phyloP scores from a whole-genome alignment of 768 basidiomycete genomes.

The Kondoa subrosea region DNA sequence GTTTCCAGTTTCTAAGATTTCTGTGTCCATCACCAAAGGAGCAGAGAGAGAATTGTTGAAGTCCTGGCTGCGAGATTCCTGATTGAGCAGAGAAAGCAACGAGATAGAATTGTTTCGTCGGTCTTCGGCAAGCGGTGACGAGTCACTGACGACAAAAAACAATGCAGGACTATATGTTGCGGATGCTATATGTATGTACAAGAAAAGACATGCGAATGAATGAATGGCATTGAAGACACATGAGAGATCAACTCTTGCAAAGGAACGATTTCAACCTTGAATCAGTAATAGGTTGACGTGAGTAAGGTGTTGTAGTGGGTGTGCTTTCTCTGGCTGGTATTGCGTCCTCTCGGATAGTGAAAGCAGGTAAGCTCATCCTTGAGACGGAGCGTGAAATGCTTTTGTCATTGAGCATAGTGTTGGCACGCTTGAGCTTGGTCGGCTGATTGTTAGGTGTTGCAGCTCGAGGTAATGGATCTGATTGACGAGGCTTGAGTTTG shows the following conservation, averaged over 20 bases:
- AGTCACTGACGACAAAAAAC: no score
- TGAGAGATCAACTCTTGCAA: neutral
- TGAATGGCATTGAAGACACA: neutral
- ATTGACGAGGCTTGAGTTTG: neutral
- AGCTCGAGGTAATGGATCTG: neutral
- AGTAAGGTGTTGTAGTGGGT: neutral
- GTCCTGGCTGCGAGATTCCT: no score
- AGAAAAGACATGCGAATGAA: neutral
- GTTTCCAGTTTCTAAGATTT: no score
- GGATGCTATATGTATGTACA: no score
- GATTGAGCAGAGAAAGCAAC: no score
- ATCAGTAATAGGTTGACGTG: neutral
- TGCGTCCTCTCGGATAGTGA: neutral
- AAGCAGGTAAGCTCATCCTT: neutral
- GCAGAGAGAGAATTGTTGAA: no score
- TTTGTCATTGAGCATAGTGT: neutral
- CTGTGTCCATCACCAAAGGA: no score
- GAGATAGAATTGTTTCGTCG: no score
- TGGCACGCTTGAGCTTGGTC: neutral
- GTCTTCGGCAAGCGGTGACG: no score
- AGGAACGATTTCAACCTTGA: neutral
- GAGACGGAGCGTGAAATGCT: neutral
- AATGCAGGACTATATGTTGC: no score
- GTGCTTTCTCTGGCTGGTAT: neutral
- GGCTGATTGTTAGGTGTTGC: neutral